Base-by-base conservation (phyloP, 495 filamentous ascomycete genomes). In the Annulohypoxylon maeteangense region DNA sequence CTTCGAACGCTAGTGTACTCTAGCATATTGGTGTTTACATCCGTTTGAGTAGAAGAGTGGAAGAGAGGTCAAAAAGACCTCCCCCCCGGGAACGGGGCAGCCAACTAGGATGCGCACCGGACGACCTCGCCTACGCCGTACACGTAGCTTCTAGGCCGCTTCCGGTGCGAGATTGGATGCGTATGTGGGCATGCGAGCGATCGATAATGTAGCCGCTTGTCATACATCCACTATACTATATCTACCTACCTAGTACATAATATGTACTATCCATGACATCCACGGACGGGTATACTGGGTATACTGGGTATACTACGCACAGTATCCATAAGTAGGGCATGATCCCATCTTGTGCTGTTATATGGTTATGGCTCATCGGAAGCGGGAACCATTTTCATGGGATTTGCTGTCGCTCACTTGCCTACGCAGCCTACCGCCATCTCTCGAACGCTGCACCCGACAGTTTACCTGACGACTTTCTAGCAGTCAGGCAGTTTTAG, bases 321-420 rank as follows among this genome's bases (percentile, higher is more conserved):
- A n/a, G 23, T 51, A 51, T 51, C 22, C 22, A 51, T 51, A 51
- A 27, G 47, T 51, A 51, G 47, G 23, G 47, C 47, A 29, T 51
- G n/a, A 5, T 4, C 36, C 36, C 36, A 40, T 40, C 36, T 12
- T 4, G n/a, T 40, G 36, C 36, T 40, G 36, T 12, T 40, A n/a
- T n/a, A n/a, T n/a, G n/a, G 36, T 12, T 5, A 40, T 40, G 36
- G n/a, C 40, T 16, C 40, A 1, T 63, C 69, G 69, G 69, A 68
- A 57, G 61, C 65, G 60, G 65, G 61, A 68, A 47, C 42, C 51
- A 65, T 61, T 48, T 66, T 73, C 70, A 65, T 73, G 70, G 65
- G 65, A 69, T 73, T 48, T 66, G 70, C 65, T 69, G 70, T 73
- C 70, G 70, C 62, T 61, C 54, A 40, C 18, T 20, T 25, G 16